Percentiles rank a stretch among this genome's conserved stretches.
These are phyloP conservation scores for Paraphaeosphaeria sporulosa DNA, from an alignment of 2,329 filamentous ascomycete species.

Conservation along the genomic window DNA sequence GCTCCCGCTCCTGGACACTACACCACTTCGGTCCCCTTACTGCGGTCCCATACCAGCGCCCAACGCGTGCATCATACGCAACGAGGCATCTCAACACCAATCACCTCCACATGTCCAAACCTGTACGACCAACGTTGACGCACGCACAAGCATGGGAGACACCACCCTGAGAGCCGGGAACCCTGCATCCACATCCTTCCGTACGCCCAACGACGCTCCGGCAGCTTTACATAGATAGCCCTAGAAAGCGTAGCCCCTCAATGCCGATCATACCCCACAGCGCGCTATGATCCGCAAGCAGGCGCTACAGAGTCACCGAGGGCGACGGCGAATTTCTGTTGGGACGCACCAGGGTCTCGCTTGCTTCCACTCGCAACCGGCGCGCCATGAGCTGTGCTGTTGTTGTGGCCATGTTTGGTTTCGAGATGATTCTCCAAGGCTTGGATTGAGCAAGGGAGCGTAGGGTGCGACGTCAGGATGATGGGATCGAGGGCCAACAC, in stretches of 20 bases:
- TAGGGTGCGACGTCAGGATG: not conserved
- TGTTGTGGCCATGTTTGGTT: not conserved
- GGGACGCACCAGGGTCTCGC: slow-evolving; percentile 4
- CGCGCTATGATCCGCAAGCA: slow-evolving; percentile 1
- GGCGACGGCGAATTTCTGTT: not conserved
- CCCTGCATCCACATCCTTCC: not conserved
- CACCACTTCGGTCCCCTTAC: not conserved
- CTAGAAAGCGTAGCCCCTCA: not conserved
- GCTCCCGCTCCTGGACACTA: not conserved
- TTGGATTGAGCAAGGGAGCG: not conserved
- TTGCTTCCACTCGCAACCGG: not conserved
- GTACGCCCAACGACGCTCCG: not conserved
- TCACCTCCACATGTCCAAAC: not conserved
- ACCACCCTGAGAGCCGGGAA: not conserved
- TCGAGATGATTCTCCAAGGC: not conserved
- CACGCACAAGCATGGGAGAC: not conserved
- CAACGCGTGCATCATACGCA: not conserved
- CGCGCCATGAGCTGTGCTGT: not conserved
- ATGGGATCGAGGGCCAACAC: not conserved
- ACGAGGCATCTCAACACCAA: not conserved
- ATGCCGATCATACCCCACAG: slow-evolving; percentile 3
- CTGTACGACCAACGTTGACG: not conserved
- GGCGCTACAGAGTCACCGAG: not conserved
- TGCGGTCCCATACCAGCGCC: not conserved
- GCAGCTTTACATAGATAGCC: no score